Percentiles rank a stretch among this genome's conserved stretches.
These are phyloP conservation scores for Cryptococcus deneoformans DNA, from an alignment of 1,284 basidiomycete species.

Conservation along the genomic window DNA sequence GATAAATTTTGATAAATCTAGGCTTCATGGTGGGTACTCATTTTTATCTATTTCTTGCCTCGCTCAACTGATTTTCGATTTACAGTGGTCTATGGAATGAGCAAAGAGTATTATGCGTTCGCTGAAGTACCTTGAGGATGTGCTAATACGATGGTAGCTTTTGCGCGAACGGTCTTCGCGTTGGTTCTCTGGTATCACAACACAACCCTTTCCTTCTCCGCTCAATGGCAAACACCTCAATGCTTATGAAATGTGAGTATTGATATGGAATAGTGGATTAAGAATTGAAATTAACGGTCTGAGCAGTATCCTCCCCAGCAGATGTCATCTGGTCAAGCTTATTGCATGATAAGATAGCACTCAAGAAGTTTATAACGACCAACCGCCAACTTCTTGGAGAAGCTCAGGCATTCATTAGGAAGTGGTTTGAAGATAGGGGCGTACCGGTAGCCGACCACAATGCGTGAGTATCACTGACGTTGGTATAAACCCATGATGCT, in stretches of 20 bases:
- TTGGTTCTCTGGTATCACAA: slow-evolving; percentile 49
- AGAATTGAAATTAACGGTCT: background rate
- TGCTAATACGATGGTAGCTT: slow-evolving; percentile 31
- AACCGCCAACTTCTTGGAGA: slow-evolving; percentile 38
- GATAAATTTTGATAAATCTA: slow-evolving; percentile 41
- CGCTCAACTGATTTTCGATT: slow-evolving; percentile 1
- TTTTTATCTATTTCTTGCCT: background rate
- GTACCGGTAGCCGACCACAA: slow-evolving; percentile 41
- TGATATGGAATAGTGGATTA: too few relatives aligned
- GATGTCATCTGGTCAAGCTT: slow-evolving; percentile 46
- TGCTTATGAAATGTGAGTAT: slow-evolving; percentile 45
- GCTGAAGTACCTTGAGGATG: background rate
- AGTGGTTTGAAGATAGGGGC: slow-evolving; percentile 42
- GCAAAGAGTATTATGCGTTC: slow-evolving; percentile 42
- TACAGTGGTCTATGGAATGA: slow-evolving; percentile 47
- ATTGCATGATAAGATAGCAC: slow-evolving; percentile 23
- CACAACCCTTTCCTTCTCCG: slow-evolving; percentile 48
- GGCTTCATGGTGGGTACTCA: slow-evolving; percentile 41
- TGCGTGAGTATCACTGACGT: slow-evolving; percentile 24
- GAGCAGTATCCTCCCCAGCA: slow-evolving; percentile 37
- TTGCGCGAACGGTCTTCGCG: slow-evolving; percentile 51
- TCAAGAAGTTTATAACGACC: slow-evolving; percentile 33
- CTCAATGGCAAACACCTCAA: slow-evolving; percentile 43
- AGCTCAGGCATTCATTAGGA: slow-evolving; percentile 35
- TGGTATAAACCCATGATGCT: too few relatives aligned